Evolutionary conservation across 1,284 basidiomycete genomes (phyloP).

Genomic region (Cryptococcus depauperatus): DNA sequence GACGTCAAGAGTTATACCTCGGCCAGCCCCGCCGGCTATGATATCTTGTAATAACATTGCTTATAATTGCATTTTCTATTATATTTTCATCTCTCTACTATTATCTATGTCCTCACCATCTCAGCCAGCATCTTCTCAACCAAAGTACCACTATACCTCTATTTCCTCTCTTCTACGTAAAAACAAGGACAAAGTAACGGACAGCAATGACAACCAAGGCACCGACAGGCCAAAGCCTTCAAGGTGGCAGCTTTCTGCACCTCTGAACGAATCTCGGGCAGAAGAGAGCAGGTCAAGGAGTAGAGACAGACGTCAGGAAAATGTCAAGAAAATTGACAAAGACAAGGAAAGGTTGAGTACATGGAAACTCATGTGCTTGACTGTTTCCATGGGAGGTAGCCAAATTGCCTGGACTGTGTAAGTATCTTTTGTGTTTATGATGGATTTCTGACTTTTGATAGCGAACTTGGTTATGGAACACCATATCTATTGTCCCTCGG

Average conservation of each 20-base stretch:
- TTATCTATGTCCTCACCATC: not conserved
- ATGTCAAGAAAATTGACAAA: slow-evolving; percentile 10
- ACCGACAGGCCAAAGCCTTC: slow-evolving; percentile 1
- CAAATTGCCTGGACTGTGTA: slow-evolving; percentile 51
- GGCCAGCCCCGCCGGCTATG: too few species aligned
- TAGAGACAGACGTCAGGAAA: slow-evolving; percentile 2
- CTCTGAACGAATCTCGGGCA: not conserved
- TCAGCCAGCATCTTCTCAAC: slow-evolving; percentile 6
- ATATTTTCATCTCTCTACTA: not conserved
- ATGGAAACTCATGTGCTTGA: slow-evolving; percentile 48
- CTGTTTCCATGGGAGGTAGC: slow-evolving; percentile 59
- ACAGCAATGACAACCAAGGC: slow-evolving; percentile 2
- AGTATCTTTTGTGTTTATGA: not conserved
- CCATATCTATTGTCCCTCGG: slow-evolving; percentile 86
- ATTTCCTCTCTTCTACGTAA: slow-evolving; percentile 27
- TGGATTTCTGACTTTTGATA: slow-evolving; percentile 10
- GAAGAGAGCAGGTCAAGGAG: slow-evolving; percentile 10
- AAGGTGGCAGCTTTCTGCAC: slow-evolving; percentile 6
- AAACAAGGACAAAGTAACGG: slow-evolving; percentile 6
- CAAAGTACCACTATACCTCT: slow-evolving; percentile 32
- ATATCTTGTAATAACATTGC: too few species aligned
- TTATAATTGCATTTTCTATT: too few species aligned
- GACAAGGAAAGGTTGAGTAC: slow-evolving; percentile 29
- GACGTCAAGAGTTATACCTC: too few species aligned
- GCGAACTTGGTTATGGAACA: slow-evolving; percentile 69